These are phyloP conservation scores for Amaranthus tricolor DNA, from an alignment of 179 eudicot genomes.

Conservation along the genomic window DNA sequence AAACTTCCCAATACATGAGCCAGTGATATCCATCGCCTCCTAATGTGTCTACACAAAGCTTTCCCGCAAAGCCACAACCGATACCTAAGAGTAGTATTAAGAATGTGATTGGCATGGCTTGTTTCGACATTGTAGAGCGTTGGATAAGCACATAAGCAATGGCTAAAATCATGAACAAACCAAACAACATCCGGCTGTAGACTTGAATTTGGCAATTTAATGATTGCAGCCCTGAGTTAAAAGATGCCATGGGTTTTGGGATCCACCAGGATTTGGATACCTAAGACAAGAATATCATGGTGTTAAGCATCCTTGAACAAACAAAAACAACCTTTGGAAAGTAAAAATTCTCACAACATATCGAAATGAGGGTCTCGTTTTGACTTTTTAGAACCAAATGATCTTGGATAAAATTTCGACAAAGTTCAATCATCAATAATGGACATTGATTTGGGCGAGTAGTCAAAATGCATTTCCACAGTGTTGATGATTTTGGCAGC, in stretches of 20 bases:
- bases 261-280: slow-evolving; percentile 87
- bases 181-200: slow-evolving; percentile 66
- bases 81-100: slow-evolving; percentile 59
- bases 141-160: slow-evolving; percentile 52
- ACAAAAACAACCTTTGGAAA: background rate
- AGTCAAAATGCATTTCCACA: background rate
- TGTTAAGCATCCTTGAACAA: slow-evolving; percentile 3
- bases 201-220: slow-evolving; percentile 68
- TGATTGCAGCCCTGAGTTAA: slow-evolving; percentile 53
- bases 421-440: background rate
- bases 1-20: slow-evolving; percentile 68
- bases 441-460: background rate
- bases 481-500: background rate
- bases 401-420: background rate
- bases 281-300: slow-evolving; percentile 28
- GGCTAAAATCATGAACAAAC: slow-evolving; percentile 50
- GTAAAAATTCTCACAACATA: background rate
- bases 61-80: slow-evolving; percentile 70
- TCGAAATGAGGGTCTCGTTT: background rate
- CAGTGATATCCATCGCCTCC: slow-evolving; percentile 82
- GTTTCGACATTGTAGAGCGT: slow-evolving; percentile 58
- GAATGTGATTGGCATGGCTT: slow-evolving; percentile 84
- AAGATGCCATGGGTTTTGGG: slow-evolving; percentile 64
- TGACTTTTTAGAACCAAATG: background rate
- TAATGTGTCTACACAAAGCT: slow-evolving; percentile 77